Percentiles rank a stretch among this genome's conserved stretches.
phyloP scores from a whole-genome alignment of 345 rosid genomes.

The Schrenkiella parvula region DNA sequence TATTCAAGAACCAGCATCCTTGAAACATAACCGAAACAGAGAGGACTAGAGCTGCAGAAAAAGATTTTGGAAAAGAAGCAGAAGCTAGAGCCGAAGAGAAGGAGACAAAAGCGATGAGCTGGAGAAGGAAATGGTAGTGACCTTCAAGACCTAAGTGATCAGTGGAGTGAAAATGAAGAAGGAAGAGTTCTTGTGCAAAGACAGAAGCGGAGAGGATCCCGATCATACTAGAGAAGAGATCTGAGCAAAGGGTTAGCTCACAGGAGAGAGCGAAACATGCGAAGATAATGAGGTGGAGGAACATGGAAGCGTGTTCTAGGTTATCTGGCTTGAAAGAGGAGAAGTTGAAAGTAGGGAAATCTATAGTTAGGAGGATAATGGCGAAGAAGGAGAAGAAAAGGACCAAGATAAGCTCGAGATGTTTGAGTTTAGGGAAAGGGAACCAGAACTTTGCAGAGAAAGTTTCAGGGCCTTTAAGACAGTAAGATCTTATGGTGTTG shows the following conservation, averaged over 20 bases:
- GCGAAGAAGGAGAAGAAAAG: conserved; percentile 56
- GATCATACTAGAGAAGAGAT: conserved; percentile 43
- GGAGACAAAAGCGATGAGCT: conserved; percentile 63
- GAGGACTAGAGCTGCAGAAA: conserved; percentile 55
- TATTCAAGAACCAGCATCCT: conserved; percentile 82
- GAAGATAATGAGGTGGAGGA: conserved; percentile 73
- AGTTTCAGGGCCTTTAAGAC: conserved; percentile 47
- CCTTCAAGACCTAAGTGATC: conserved; percentile 88
- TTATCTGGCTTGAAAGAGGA: conserved; percentile 50
- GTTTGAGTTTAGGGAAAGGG: conserved; percentile 49
- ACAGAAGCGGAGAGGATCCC: conserved; percentile 66
- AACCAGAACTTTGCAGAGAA: conserved; percentile 55
- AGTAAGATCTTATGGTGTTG: conserved; percentile 57
- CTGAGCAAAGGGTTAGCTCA: conserved; percentile 45
- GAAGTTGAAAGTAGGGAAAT: conserved; percentile 49
- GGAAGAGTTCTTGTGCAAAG: conserved; percentile 76
- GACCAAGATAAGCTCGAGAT: conserved; percentile 55
- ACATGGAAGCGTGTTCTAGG: conserved; percentile 85
- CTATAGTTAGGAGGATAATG: conserved; percentile 52
- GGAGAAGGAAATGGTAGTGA: conserved; percentile 86
- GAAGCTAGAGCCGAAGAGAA: conserved; percentile 52
- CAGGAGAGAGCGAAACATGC: conserved; percentile 61
- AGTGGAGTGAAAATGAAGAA: conserved; percentile 82
- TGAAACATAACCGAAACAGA: conserved; percentile 66
- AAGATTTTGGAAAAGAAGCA: conserved; percentile 44